phyloP scores from a whole-genome alignment of 2,329 filamentous ascomycete species.

The Phialophora chinensis region DNA sequence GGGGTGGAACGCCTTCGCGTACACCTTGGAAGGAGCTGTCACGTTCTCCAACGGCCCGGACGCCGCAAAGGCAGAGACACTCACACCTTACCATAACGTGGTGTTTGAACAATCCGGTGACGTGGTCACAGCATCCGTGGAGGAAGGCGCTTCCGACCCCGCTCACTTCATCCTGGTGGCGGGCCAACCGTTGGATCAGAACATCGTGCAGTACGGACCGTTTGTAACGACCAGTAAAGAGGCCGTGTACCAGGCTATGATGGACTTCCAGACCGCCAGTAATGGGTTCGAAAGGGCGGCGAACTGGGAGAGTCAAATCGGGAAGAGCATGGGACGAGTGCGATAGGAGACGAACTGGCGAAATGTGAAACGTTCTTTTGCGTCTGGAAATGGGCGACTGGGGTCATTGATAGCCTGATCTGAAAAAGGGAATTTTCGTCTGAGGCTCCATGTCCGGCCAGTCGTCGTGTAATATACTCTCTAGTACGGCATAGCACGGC shows the following conservation, averaged over 20 bases:
- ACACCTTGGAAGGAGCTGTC: conserved; percentile 76
- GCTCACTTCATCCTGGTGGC: conserved; percentile 69
- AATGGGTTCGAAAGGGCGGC: conserved; percentile 83
- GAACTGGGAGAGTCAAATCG: conserved; percentile 85
- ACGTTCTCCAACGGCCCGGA: conserved; percentile 55
- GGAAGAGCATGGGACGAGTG: conserved; percentile 67
- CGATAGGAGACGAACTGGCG: conserved; percentile 6
- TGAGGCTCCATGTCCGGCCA: neutral
- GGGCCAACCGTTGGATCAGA: conserved; percentile 78
- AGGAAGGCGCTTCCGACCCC: conserved; percentile 65
- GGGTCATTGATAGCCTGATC: neutral
- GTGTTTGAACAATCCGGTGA: conserved; percentile 85
- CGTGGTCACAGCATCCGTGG: conserved; percentile 72
- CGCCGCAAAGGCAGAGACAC: conserved; percentile 53
- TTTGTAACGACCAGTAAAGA: conserved; percentile 78
- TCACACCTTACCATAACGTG: conserved; percentile 81
- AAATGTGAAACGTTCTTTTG: neutral
- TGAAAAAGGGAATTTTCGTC: neutral
- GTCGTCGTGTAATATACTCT: neutral
- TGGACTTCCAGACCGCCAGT: conserved; percentile 72
- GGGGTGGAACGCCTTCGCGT: conserved; percentile 90
- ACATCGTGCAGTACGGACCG: conserved; percentile 81
- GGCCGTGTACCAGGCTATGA: conserved; percentile 76
- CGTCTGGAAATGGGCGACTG: neutral
- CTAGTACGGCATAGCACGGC: neutral